phyloP scores from a whole-genome alignment of 2,329 filamentous ascomycete species.

The Aureobasidium sp. region DNA sequence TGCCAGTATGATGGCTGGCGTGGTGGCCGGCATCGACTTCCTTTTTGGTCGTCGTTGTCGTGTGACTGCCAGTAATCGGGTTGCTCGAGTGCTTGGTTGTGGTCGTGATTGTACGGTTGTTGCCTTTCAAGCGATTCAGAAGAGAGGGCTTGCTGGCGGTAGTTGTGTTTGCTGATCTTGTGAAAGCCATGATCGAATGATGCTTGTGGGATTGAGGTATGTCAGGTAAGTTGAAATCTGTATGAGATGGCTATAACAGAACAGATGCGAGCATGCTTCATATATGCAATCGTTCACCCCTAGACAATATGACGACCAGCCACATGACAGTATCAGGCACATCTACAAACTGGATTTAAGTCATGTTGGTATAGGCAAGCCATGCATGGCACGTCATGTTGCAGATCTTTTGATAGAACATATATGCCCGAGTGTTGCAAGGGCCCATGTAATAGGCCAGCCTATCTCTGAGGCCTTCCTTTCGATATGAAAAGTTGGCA shows the following conservation, averaged over 20 bases:
- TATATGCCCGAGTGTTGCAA: background rate
- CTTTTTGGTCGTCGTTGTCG: conserved; percentile 36
- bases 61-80: conserved; percentile 44
- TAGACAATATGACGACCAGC: background rate
- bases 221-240: background rate
- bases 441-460: conserved; percentile 6
- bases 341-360: conserved; percentile 14
- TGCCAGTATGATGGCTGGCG: conserved; percentile 27
- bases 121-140: conserved; percentile 58
- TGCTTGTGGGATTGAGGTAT: background rate
- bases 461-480: background rate
- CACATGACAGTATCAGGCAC: conserved; percentile 11
- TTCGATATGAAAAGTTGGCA: conserved; percentile 6
- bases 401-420: background rate
- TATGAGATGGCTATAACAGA: background rate
- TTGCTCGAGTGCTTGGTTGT: conserved; percentile 51
- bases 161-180: conserved; percentile 20
- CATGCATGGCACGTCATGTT: conserved; percentile 15
- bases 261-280: background rate
- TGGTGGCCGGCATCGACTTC: conserved; percentile 31
- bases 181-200: conserved; percentile 13
- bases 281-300: background rate
- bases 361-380: conserved; percentile 4
- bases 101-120: conserved; percentile 45
- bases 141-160: conserved; percentile 57